Conservation (phyloP, 2,329 filamentous ascomycete genomes). For the Aspergillus tamarii region DNA sequence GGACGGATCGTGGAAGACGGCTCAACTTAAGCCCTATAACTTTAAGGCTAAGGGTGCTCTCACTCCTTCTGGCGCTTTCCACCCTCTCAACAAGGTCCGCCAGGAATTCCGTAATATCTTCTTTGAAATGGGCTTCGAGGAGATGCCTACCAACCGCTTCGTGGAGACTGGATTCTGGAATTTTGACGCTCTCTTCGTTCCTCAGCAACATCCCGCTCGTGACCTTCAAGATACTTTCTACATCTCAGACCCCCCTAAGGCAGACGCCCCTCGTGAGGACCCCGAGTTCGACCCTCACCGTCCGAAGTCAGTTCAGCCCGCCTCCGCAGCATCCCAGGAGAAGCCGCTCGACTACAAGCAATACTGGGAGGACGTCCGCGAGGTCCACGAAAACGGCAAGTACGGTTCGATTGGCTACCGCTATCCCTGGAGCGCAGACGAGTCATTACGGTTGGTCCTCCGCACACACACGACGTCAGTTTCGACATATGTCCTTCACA, state of each 20-base stretch:
- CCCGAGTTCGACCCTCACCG: conserved; percentile 46
- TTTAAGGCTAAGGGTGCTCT: conserved; percentile 68
- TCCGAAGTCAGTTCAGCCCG: conserved; percentile 41
- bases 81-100: conserved; percentile 85
- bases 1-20: conserved; percentile 86
- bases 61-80: conserved; percentile 53
- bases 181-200: conserved; percentile 94
- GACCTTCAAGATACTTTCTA: conserved; percentile 99
- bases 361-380: conserved; percentile 86
- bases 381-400: conserved; percentile 87
- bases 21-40: conserved; percentile 83
- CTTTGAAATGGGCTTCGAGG: conserved; percentile 98
- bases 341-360: conserved; percentile 69
- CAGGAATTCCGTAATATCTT: conserved; percentile 97
- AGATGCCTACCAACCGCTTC: conserved; percentile 93
- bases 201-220: conserved; percentile 95
- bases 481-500: conserved; percentile 87
- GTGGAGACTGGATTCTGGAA: conserved; percentile 99
- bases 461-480: conserved; percentile 96
- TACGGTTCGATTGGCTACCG: conserved; percentile 96
- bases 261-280: conserved; percentile 67
- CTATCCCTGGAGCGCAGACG: conserved; percentile 88
- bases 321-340: conserved; percentile 53
- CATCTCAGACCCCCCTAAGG: conserved; percentile 82
- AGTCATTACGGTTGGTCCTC: conserved; percentile 83